Evolutionary conservation across 257 asterid species (phyloP).

Genomic region (Solanum infundibuliforme): DNA sequence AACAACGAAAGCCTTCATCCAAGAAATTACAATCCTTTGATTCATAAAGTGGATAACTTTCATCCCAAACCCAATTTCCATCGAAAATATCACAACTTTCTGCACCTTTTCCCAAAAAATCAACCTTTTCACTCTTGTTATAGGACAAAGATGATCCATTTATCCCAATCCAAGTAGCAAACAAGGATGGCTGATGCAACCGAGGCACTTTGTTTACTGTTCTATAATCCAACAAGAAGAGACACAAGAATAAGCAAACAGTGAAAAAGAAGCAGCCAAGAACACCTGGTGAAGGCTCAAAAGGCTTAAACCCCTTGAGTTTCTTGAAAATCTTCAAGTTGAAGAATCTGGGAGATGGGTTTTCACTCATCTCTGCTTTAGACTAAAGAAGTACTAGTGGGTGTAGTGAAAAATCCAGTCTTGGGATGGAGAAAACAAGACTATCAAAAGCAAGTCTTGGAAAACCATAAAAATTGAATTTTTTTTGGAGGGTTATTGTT

Average conservation of each 20-base stretch:
- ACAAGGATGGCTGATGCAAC: conserved; percentile 22
- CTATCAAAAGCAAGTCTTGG: not conserved
- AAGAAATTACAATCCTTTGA: conserved; percentile 52
- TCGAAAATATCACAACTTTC: conserved; percentile 46
- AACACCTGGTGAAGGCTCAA: conserved; percentile 32
- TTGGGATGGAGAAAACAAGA: not conserved
- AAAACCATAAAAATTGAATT: not conserved
- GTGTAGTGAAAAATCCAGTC: not conserved
- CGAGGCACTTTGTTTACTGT: conserved; percentile 7
- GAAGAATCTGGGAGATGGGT: not conserved
- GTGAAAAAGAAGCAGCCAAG: conserved; percentile 56
- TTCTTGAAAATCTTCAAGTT: conserved; percentile 46
- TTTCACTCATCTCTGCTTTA: conserved; percentile 22
- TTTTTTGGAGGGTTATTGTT: not conserved
- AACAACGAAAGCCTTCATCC: conserved; percentile 68
- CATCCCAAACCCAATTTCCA: conserved; percentile 87
- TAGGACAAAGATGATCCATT: conserved; percentile 6
- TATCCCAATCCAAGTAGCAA: conserved; percentile 24
- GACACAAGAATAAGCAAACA: conserved; percentile 34
- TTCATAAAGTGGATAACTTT: conserved; percentile 61
- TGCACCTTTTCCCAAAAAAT: conserved; percentile 40
- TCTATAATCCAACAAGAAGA: conserved; percentile 52
- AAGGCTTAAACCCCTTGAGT: conserved; percentile 41
- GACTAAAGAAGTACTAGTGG: not conserved
- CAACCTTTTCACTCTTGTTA: conserved; percentile 4